Evolutionary conservation across 1,284 basidiomycete genomes (phyloP).

Genomic region (Pyrrhoderma lamaoense): DNA sequence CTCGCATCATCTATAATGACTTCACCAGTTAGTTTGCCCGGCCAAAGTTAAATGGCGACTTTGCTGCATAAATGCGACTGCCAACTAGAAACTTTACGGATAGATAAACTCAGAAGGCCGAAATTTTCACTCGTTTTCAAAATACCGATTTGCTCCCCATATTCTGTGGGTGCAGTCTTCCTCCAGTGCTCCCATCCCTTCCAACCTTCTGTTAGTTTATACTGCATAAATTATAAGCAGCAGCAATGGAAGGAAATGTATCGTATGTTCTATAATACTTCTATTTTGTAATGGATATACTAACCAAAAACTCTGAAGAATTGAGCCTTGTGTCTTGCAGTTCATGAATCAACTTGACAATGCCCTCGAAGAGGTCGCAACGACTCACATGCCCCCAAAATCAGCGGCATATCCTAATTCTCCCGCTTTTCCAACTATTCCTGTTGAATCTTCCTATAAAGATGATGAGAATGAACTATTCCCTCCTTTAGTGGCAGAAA

Average conservation of each 20-base stretch:
- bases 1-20: too few relatives aligned
- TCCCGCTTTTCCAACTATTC: not conserved
- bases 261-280: not conserved
- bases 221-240: not conserved
- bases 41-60: too few relatives aligned
- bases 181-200: not conserved
- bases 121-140: too few relatives aligned
- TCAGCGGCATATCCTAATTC: not conserved
- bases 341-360: not conserved
- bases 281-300: not conserved
- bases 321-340: constrained; percentile 5
- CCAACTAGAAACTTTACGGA: too few relatives aligned
- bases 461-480: too few relatives aligned
- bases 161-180: too few relatives aligned
- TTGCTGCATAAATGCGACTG: too few relatives aligned
- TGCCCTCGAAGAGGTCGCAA: not conserved
- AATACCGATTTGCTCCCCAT: too few relatives aligned
- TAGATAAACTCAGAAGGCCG: too few relatives aligned
- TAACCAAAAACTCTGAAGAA: not conserved
- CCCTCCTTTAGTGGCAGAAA: not conserved
- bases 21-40: too few relatives aligned
- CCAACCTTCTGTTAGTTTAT: not conserved
- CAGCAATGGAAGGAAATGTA: not conserved
- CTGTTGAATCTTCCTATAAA: not conserved
- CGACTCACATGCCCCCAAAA: too few relatives aligned